Base-by-base conservation (phyloP, 768 basidiomycete genomes). In the Trametes villosa region DNA sequence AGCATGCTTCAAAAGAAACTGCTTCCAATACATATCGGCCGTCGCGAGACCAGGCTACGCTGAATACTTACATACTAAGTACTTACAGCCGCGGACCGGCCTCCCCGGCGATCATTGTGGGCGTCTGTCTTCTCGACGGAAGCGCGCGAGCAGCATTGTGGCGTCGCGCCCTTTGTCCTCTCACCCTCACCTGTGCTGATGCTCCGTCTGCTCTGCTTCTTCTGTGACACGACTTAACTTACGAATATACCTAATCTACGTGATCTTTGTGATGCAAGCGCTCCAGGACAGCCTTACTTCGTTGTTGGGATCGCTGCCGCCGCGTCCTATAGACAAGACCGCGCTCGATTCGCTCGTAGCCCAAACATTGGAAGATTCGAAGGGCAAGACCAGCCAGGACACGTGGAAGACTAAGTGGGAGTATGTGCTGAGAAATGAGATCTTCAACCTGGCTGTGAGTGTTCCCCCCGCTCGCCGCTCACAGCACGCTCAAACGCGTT, bases 341-440 rank as follows among this genome's bases (percentile, higher is more conserved):
- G 64, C 69, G 9, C 80, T 91, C 48, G 72, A 85, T 63, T 71
- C 76, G n/a, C 73, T 82, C 4, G 85, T 89, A 2, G 70, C 72
- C 31, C 74, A 74, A 30, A 78, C 80, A 3, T 67, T 90, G 26
- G 62, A 63, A 30, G 77, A 81, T 22, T 75, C 81, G 1, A 75
- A 75, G 34, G 66, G 67, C 38, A 78, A 77, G 50, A 57, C 57
- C 33, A 81, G 81, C 8, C 68, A 77, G 4, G 91, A 92, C 50
- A 87, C 83, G 60, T 75, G 82, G 59, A 88, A 85, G 71, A 84
- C 81, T 46, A 84, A 85, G 66, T 93, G 92, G 91, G 92, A 93
- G 68, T 83, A 83, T 64, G 74, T 86, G 38, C 74, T 92, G 33
- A 84, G 83, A 76, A 84, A 84, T 63, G 89, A 91, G 68, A 80